phyloP scores from a whole-genome alignment of 345 rosid species.

The Clausena lansium region DNA sequence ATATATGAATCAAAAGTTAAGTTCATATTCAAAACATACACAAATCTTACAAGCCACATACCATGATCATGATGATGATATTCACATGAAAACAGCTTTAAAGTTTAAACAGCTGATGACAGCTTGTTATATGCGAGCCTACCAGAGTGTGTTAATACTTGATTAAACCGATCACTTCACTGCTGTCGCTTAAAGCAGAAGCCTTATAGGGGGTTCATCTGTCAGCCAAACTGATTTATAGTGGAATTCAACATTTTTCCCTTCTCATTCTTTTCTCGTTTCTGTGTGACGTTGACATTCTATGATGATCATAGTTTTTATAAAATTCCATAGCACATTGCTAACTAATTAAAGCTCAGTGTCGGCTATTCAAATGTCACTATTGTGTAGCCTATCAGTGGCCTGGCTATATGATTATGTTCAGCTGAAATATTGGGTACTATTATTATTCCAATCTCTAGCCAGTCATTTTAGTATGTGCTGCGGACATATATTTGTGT shows the following conservation, averaged over 20 bases:
- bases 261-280: neutral
- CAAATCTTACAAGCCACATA: constrained; percentile 18
- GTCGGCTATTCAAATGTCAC: constrained; percentile 23
- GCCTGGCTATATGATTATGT: constrained; percentile 24
- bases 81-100: constrained; percentile 31
- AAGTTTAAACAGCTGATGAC: constrained; percentile 20
- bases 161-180: constrained; percentile 9
- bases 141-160: constrained; percentile 40
- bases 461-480: constrained; percentile 6
- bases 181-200: constrained; percentile 40
- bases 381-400: constrained; percentile 4
- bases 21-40: constrained; percentile 12
- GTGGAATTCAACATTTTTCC: constrained; percentile 7
- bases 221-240: constrained; percentile 27
- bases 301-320: constrained; percentile 20
- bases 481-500: neutral
- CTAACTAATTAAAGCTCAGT: constrained; percentile 22
- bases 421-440: constrained; percentile 11
- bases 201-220: constrained; percentile 24
- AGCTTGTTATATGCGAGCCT: constrained; percentile 22
- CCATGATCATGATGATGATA: constrained; percentile 39
- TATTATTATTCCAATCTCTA: constrained; percentile 8
- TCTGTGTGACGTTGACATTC: constrained; percentile 18
- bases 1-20: constrained; percentile 18
- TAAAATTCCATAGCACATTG: constrained; percentile 20